These are phyloP conservation scores for Periconia sp. DNA, from an alignment of 2,329 filamentous ascomycete species.

Conservation along the genomic window DNA sequence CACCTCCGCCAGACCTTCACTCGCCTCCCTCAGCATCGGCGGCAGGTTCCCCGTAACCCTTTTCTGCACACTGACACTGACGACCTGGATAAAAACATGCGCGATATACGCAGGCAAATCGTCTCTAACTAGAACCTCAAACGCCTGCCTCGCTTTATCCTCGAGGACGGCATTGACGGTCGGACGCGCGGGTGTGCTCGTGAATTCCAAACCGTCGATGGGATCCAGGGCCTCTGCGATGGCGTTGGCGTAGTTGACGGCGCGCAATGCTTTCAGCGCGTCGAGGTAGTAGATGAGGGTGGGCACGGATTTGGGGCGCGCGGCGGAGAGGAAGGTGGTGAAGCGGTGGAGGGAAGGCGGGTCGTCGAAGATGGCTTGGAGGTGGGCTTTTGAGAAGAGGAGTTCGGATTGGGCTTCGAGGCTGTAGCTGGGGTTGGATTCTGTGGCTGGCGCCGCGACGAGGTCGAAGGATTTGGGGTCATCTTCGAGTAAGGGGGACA, in stretches of 20 bases:
- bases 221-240: conserved; percentile 63
- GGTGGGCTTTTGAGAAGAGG: conserved; percentile 67
- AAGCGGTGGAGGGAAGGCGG: conserved; percentile 66
- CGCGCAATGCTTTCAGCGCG: conserved; percentile 68
- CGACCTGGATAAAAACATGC: conserved; percentile 67
- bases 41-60: conserved; percentile 69
- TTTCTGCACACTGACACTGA: conserved; percentile 68
- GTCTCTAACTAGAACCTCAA: conserved; percentile 65
- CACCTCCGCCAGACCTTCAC: conserved; percentile 73
- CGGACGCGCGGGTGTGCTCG: conserved; percentile 50
- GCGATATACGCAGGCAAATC: conserved; percentile 74
- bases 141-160: conserved; percentile 65
- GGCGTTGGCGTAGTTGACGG: conserved; percentile 71
- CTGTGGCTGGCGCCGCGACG: conserved; percentile 42
- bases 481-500: conserved; percentile 54
- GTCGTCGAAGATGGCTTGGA: conserved; percentile 66
- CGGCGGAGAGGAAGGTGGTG: conserved; percentile 64
- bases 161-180: conserved; percentile 63
- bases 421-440: conserved; percentile 48
- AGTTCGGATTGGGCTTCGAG: conserved; percentile 67
- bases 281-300: conserved; percentile 73
- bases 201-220: conserved; percentile 60
- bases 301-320: conserved; percentile 64
- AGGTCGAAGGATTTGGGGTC: conserved; percentile 59
- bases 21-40: conserved; percentile 65